These are phyloP conservation scores for Syzygium aqueum DNA, from an alignment of 345 rosid species.

Conservation along the genomic window DNA sequence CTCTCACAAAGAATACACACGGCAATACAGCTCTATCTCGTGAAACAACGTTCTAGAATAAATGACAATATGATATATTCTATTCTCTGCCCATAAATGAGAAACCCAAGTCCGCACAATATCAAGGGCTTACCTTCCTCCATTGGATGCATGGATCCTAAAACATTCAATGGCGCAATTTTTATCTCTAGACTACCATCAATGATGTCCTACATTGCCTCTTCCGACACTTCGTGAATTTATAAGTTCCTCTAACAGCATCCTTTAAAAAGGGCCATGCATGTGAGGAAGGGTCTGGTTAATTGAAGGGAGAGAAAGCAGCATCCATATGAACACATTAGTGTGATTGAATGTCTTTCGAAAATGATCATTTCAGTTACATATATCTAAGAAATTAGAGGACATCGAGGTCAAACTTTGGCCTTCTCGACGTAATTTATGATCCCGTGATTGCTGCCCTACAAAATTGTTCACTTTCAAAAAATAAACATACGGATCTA, in stretches of 20 bases:
- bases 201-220: not conserved
- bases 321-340: not conserved
- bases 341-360: not conserved
- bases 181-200: not conserved
- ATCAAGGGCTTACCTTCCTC: not conserved
- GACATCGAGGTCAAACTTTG: not conserved
- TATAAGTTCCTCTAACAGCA: not conserved
- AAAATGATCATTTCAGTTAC: not conserved
- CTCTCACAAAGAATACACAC: not conserved
- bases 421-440: not conserved
- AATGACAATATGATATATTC: not conserved
- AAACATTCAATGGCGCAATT: not conserved
- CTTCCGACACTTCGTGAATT: not conserved
- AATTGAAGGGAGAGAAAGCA: not conserved
- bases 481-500: not conserved
- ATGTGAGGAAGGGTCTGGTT: not conserved
- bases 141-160: not conserved
- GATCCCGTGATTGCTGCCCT: not conserved
- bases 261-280: not conserved
- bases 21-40: not conserved
- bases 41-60: not conserved
- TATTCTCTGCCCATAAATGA: not conserved
- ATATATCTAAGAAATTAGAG: not conserved
- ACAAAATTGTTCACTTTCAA: not conserved
- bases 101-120: not conserved